phyloP scores from a whole-genome alignment of 129 eudicot species.

The Helianthus tuberosus region DNA sequence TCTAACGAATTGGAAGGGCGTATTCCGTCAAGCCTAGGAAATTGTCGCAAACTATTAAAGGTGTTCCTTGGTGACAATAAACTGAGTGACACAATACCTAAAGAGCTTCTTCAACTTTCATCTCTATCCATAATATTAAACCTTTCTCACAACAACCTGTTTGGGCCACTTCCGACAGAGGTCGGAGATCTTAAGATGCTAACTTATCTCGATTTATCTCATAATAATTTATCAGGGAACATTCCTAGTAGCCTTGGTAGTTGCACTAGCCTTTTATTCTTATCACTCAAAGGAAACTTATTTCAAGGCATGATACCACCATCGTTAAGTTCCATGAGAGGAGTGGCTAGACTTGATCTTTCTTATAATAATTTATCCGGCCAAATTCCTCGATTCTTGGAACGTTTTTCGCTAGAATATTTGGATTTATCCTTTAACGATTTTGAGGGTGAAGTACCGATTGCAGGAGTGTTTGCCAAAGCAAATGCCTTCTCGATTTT shows the following conservation, averaged over 20 bases:
- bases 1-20: slow-evolving; percentile 20
- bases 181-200: slow-evolving; percentile 28
- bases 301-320: slow-evolving; percentile 34
- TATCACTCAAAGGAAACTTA: slow-evolving; percentile 22
- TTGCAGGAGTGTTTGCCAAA: slow-evolving; percentile 24
- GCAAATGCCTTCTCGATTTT: slow-evolving; percentile 20
- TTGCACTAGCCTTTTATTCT: slow-evolving; percentile 26
- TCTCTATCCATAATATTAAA: slow-evolving; percentile 26
- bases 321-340: slow-evolving; percentile 23
- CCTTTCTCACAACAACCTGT: slow-evolving; percentile 25
- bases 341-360: slow-evolving; percentile 19
- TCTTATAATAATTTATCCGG: slow-evolving; percentile 34
- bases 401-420: slow-evolving; percentile 3
- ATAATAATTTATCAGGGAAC: slow-evolving; percentile 26
- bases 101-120: slow-evolving; percentile 28
- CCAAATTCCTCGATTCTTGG: slow-evolving; percentile 26
- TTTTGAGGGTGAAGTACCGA: slow-evolving; percentile 27
- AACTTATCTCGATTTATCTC: slow-evolving; percentile 9
- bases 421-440: slow-evolving; percentile 24
- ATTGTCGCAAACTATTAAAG: background rate
- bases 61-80: slow-evolving; percentile 13
- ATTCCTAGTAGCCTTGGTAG: slow-evolving; percentile 32
- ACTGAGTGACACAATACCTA: slow-evolving; percentile 21
- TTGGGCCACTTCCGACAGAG: slow-evolving; percentile 28
- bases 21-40: slow-evolving; percentile 24